Percentiles rank a stretch among this genome's conserved stretches.
phyloP scores from a whole-genome alignment of 2,329 filamentous ascomycete genomes.

The Cladosporium phlei region DNA sequence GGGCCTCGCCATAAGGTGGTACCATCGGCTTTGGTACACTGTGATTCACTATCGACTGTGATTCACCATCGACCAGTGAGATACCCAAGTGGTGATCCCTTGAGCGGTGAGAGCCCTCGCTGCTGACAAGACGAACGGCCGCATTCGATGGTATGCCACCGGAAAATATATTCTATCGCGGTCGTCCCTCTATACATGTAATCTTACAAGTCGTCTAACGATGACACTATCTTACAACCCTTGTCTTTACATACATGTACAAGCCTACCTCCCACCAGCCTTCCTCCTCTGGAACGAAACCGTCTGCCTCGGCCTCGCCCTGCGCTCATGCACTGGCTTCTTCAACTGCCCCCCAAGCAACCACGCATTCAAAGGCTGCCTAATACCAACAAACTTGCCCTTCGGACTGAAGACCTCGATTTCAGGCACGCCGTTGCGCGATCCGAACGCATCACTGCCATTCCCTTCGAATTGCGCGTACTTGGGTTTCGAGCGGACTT shows the following conservation, averaged over 20 bases:
- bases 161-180: no score
- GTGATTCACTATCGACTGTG: no score
- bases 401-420: slow-evolving; percentile 83
- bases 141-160: no score
- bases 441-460: slow-evolving; percentile 20
- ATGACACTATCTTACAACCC: background rate
- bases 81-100: no score
- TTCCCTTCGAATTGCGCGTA: background rate
- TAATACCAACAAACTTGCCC: slow-evolving; percentile 68
- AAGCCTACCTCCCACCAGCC: slow-evolving; percentile 17
- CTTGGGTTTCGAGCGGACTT: slow-evolving; percentile 55
- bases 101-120: no score
- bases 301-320: slow-evolving; percentile 59
- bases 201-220: no score
- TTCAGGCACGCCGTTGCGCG: slow-evolving; percentile 44
- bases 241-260: background rate
- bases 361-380: slow-evolving; percentile 69
- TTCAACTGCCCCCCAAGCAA: slow-evolving; percentile 44
- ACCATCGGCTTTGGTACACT: no score
- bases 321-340: slow-evolving; percentile 46
- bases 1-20: no score
- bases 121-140: no score
- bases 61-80: no score
- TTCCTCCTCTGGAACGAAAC: slow-evolving; percentile 41
- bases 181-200: background rate